These are phyloP conservation scores for Teratosphaeria nubilosa DNA, from an alignment of 2,329 filamentous ascomycete species.

Conservation along the genomic window DNA sequence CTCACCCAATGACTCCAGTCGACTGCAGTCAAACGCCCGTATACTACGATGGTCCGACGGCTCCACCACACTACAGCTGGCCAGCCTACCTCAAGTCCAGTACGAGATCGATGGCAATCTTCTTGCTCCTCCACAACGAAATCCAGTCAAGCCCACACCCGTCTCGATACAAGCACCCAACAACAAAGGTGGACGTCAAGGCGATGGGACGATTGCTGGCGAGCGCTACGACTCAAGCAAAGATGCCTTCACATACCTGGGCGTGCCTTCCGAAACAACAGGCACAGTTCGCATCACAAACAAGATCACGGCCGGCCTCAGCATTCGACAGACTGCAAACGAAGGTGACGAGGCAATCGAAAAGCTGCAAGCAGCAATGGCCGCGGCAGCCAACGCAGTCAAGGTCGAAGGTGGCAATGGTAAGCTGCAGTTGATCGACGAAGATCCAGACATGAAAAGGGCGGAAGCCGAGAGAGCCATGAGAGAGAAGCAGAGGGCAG, in stretches of 20 bases:
- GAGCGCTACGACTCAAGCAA: constrained; percentile 56
- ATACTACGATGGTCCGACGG: constrained; percentile 72
- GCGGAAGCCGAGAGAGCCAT: constrained; percentile 62
- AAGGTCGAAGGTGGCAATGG: constrained; percentile 40
- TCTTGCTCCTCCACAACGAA: constrained; percentile 51
- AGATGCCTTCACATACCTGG: constrained; percentile 68
- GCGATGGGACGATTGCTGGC: constrained; percentile 9
- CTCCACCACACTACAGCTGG: constrained; percentile 64
- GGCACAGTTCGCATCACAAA: constrained; percentile 63
- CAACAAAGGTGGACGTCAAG: constrained; percentile 24
- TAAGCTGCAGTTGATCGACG: constrained; percentile 59
- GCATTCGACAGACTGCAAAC: constrained; percentile 55
- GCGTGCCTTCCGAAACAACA: constrained; percentile 58
- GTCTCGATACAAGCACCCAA: constrained; percentile 23
- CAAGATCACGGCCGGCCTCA: constrained; percentile 64
- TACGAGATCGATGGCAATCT: constrained; percentile 64
- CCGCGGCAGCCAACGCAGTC: constrained; percentile 49
- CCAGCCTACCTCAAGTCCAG: constrained; percentile 55
- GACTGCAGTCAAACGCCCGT: constrained; percentile 64
- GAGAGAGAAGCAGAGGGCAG: constrained; percentile 37
- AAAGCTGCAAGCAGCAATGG: constrained; percentile 57
- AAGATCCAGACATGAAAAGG: constrained; percentile 67
- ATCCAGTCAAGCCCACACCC: constrained; percentile 40
- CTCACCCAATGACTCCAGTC: constrained; percentile 53
- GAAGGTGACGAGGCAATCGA: constrained; percentile 63